phyloP scores from a whole-genome alignment of 202 grass and related monocot species.

The Tripidium arundinaceum region DNA sequence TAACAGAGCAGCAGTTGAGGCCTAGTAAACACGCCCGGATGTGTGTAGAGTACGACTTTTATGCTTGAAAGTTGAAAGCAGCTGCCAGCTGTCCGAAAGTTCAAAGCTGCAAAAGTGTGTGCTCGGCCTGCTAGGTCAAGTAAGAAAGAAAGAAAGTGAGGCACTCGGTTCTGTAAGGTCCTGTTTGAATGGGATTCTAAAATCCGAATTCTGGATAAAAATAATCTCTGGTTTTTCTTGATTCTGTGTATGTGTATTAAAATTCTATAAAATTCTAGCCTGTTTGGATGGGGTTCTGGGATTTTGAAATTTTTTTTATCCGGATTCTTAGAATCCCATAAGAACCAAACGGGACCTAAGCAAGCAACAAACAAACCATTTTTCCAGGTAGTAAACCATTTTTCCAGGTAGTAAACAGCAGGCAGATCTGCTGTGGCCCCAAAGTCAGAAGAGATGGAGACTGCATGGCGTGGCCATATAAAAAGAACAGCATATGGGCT shows the following conservation, averaged over 20 bases:
- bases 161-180: background rate
- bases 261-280: too few species aligned
- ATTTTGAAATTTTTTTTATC: too few species aligned
- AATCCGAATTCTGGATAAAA: too few species aligned
- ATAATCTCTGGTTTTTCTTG: too few species aligned
- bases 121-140: background rate
- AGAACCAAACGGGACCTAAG: too few species aligned
- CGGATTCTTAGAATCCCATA: too few species aligned
- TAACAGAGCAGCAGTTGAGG: conserved; percentile 20
- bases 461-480: too few species aligned
- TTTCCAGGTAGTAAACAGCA: too few species aligned
- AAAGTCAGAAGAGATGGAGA: background rate
- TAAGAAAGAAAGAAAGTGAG: background rate
- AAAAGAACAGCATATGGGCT: background rate
- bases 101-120: conserved; percentile 23
- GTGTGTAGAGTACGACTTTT: background rate
- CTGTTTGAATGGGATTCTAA: too few species aligned
- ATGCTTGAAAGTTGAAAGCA: conserved; percentile 20
- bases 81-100: background rate
- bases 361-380: conserved; percentile 24
- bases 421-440: background rate
- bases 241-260: too few species aligned
- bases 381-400: too few species aligned
- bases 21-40: conserved; percentile 7
- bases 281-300: too few species aligned